phyloP scores from a whole-genome alignment of 306 rosid species.

The Quercus dentata region DNA sequence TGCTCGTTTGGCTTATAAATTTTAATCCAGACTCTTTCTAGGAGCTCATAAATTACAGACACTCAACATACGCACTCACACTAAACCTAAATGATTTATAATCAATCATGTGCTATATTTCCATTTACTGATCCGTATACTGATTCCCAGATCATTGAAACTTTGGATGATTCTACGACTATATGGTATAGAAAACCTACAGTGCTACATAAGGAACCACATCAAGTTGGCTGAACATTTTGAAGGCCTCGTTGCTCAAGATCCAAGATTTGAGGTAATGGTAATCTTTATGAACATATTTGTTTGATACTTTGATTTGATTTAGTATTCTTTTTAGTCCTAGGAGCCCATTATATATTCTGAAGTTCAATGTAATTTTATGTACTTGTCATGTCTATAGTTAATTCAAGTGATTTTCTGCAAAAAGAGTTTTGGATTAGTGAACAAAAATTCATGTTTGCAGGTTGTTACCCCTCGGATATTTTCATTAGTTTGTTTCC shows the following conservation, averaged over 20 bases:
- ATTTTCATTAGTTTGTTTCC: constrained; percentile 86
- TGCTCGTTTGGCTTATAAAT: neutral
- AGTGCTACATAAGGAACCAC: constrained; percentile 63
- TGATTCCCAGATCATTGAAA: constrained; percentile 64
- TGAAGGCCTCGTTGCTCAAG: constrained; percentile 63
- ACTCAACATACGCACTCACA: neutral
- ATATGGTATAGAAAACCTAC: constrained; percentile 81
- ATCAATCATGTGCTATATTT: constrained; percentile 3
- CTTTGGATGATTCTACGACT: constrained; percentile 92
- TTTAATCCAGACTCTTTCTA: neutral
- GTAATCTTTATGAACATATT: neutral
- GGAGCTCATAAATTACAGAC: neutral
- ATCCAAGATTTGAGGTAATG: constrained; percentile 78
- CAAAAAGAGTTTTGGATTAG: neutral
- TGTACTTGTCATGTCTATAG: constrained; percentile 7
- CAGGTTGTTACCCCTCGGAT: constrained; percentile 69
- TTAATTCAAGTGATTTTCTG: neutral
- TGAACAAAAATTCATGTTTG: neutral
- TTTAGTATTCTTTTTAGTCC: neutral
- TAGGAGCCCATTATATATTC: neutral
- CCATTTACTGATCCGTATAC: constrained; percentile 4
- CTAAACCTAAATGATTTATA: constrained; percentile 1
- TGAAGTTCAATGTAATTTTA: neutral
- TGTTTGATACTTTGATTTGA: neutral
- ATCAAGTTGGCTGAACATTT: constrained; percentile 70